Evolutionary conservation across 139 green algal species (phyloP).

Genomic region (Coelastrella sp.): DNA sequence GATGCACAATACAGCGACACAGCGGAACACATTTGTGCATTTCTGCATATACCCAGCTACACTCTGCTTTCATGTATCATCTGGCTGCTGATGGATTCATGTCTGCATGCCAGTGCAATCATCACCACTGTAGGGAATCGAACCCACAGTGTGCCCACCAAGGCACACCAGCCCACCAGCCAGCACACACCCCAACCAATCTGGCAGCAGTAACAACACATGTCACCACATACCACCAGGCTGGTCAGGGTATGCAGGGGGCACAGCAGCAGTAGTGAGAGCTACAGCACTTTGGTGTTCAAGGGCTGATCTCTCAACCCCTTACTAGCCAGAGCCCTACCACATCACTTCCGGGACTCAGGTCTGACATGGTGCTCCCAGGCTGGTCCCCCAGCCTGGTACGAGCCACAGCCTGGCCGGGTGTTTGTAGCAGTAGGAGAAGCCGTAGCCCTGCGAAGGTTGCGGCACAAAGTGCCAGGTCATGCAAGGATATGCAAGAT

Average conservation of each 20-base stretch:
- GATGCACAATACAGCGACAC: too few relatives aligned
- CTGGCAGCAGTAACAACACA: not conserved
- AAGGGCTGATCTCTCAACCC: constrained; percentile 24
- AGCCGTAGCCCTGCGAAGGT: constrained; percentile 17
- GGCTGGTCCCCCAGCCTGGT: not conserved
- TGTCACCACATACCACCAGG: not conserved
- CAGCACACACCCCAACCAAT: not conserved
- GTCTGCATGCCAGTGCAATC: too few relatives aligned
- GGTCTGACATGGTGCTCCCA: constrained; percentile 10
- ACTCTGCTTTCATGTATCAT: not conserved
- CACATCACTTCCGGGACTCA: constrained; percentile 30
- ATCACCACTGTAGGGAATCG: too few relatives aligned
- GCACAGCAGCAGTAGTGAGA: constrained; percentile 25
- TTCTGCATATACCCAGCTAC: too few relatives aligned
- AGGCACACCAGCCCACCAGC: not conserved
- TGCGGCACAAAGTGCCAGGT: not conserved
- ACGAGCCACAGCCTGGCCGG: constrained; percentile 7
- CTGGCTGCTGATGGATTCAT: not conserved
- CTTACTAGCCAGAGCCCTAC: constrained; percentile 34
- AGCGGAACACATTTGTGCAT: too few relatives aligned
- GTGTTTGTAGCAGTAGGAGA: constrained; percentile 29
- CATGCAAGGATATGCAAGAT: not conserved
- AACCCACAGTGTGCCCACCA: not conserved
- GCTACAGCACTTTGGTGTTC: constrained; percentile 32
- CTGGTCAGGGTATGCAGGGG: constrained; percentile 6